These are phyloP conservation scores for Coix lacrymajobi DNA, from an alignment of 176 grass and related monocot genomes.

Conservation along the genomic window DNA sequence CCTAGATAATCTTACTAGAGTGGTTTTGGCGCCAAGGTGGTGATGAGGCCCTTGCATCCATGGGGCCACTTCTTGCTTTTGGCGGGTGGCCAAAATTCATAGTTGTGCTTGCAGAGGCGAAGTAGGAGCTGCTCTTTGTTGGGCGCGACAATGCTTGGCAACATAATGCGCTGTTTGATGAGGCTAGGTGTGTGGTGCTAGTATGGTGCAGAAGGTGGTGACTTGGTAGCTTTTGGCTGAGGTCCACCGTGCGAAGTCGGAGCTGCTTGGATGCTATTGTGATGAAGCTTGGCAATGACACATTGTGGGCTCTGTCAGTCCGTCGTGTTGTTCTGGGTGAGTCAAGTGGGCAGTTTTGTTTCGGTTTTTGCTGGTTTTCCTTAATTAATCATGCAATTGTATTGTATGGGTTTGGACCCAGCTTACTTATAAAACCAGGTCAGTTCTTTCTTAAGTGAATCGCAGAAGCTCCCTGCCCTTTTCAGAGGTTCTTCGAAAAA, in stretches of 20 bases:
- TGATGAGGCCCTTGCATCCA: too few relatives aligned
- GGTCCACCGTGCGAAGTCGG: neutral
- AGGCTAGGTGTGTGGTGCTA: neutral
- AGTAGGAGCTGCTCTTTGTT: neutral
- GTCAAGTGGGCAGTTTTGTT: neutral
- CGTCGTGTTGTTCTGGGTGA: neutral
- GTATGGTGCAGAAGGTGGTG: neutral
- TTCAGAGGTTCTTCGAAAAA: neutral
- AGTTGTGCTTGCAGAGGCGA: neutral
- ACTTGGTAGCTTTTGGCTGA: neutral
- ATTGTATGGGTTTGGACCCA: neutral
- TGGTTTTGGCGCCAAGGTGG: neutral
- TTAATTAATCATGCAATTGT: neutral
- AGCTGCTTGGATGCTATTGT: neutral
- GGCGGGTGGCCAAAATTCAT: too few relatives aligned
- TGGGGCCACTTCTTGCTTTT: neutral
- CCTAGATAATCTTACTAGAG: neutral
- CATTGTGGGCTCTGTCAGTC: neutral
- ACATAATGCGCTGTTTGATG: too few relatives aligned
- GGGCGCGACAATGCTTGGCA: too few relatives aligned
- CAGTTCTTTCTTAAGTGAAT: neutral
- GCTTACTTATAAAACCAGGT: neutral
- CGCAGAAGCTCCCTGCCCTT: neutral
- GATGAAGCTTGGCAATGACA: neutral
- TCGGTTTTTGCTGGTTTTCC: neutral